These are phyloP conservation scores for Neurospora sp. DNA, from an alignment of 495 filamentous ascomycete species.

Conservation along the genomic window DNA sequence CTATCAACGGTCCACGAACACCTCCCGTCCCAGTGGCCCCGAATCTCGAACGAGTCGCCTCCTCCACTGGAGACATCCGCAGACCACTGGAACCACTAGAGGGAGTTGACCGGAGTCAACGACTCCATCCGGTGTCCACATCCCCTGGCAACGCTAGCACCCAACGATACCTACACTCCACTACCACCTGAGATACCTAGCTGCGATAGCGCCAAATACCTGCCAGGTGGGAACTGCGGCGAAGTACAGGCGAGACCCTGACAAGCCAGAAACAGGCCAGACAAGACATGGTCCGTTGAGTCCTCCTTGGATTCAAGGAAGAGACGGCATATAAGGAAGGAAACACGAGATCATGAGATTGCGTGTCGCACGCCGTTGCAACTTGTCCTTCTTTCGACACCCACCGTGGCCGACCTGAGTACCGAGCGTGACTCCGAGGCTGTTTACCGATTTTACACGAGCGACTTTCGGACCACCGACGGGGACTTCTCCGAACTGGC, in stretches of 20 bases:
- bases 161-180: background rate
- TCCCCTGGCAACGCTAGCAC: background rate
- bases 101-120: background rate
- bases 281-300: background rate
- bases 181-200: background rate
- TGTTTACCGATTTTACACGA: background rate
- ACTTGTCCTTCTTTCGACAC: conserved; percentile 3
- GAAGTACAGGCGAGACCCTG: background rate
- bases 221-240: background rate
- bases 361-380: conserved; percentile 1
- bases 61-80: background rate
- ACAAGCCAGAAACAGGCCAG: background rate
- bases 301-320: background rate
- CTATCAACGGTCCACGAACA: no score
- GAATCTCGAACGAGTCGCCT: background rate
- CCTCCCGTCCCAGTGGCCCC: background rate
- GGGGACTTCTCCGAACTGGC: background rate
- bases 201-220: background rate
- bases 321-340: background rate
- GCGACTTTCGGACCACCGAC: background rate
- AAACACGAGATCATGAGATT: conserved; percentile 20
- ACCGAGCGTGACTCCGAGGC: background rate
- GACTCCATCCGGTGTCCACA: background rate
- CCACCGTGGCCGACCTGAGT: conserved; percentile 15
- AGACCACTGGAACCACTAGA: background rate